Base-by-base conservation (phyloP, 2,329 filamentous ascomycete genomes). In the Seiridium cupressi region DNA sequence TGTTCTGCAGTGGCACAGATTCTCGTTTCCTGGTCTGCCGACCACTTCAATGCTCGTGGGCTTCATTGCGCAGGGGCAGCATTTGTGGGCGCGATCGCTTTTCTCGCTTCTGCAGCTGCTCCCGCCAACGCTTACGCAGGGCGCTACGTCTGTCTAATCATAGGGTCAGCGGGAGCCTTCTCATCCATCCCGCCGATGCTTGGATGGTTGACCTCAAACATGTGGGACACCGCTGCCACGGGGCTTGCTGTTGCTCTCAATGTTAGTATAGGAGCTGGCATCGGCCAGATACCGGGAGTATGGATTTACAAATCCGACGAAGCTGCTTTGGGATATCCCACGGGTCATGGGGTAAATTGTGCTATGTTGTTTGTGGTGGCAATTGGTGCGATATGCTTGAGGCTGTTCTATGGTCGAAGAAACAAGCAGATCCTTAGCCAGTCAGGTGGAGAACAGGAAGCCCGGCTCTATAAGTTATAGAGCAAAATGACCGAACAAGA, bases 221-320 rank as follows among this genome's bases (percentile, higher is more conserved):
- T 90, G 54, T 84, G 84, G 68, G 85, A 81, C 58, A 90, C 89
- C 0, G 84, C 85, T 0, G 82, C 87, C 0, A 84, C 85, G 0
- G 89, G 89, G 0, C 78, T 92, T 9, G 89, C 88, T 2, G 89
- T 91, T 59, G 89, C 88, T 0, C 73, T 92, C 62, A 91, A 91
- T 63, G 84, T 91, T 13, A 86, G 84, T 2, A 80, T 89, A 36
- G 81, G 81, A 54, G 88, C 87, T 0, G 88, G 87, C 0, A 80
- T 88, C 0, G 89, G 89, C 0, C 89, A 91, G 71, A 91, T 92
- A 46, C 83, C 86, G 0, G 89, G 88, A 0, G 87, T 90, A 1
- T 92, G 88, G 88, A 91, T 90, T 62, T 91, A 91, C 74, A 89
- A 88, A 68, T 78, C 83, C 1, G 74, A 83, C 9, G 87, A 92